Conservation (phyloP, 2,329 filamentous ascomycete genomes). For the Parastagonospora nodorum region DNA sequence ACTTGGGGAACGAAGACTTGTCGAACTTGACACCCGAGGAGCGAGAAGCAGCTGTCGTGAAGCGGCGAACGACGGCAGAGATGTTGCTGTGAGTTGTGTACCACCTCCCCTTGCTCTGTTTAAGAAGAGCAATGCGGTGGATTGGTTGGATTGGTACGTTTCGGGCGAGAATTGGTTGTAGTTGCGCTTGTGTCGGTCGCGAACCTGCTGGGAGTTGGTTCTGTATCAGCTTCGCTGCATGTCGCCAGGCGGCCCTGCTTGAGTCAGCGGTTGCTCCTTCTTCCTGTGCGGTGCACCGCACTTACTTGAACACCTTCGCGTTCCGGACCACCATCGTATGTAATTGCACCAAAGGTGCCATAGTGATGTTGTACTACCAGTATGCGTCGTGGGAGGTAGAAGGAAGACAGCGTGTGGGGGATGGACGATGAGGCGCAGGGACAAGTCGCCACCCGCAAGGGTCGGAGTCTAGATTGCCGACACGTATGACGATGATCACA, state of each 20-base stretch:
- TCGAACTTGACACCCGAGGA: conserved; percentile 52
- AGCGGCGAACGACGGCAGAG: conserved; percentile 54
- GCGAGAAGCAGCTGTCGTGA: conserved; percentile 55
- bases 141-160: conserved; percentile 62
- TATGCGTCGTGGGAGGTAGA: conserved; percentile 12
- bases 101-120: conserved; percentile 67
- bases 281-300: not conserved
- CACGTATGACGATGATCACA: conserved; percentile 22
- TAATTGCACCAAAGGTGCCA: conserved; percentile 47
- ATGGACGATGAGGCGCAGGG: conserved; percentile 24
- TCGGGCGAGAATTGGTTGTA: conserved; percentile 65
- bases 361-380: conserved; percentile 32
- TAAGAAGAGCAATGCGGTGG: conserved; percentile 65
- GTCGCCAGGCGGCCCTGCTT: conserved; percentile 54
- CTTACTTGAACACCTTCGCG: conserved; percentile 49
- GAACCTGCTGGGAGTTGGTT: conserved; percentile 50
- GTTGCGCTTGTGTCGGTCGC: conserved; percentile 53
- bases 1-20: conserved; percentile 60
- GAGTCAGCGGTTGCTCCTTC: conserved; percentile 17
- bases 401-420: conserved; percentile 22
- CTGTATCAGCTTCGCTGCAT: conserved; percentile 53
- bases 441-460: conserved; percentile 22
- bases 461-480: conserved; percentile 15
- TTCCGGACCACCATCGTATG: conserved; percentile 50
- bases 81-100: conserved; percentile 62